phyloP scores from a whole-genome alignment of 257 asterid genomes.

The Ehretia macrophylla region DNA sequence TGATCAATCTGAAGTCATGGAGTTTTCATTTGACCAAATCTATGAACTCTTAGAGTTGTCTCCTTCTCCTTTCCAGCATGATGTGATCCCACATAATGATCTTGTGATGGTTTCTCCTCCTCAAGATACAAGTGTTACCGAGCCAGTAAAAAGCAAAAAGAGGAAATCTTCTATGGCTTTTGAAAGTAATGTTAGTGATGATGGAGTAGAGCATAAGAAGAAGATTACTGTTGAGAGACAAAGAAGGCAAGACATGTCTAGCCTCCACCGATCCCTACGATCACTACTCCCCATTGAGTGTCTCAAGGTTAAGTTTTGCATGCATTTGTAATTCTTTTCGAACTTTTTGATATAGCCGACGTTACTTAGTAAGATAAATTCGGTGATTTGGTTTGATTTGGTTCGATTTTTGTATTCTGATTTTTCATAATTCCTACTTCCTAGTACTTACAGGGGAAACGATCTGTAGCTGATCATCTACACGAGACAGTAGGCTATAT shows the following conservation, averaged over 20 bases:
- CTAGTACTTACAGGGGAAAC: conserved; percentile 39
- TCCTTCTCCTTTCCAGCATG: conserved; percentile 5
- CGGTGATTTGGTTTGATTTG: no score
- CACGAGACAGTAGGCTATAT: conserved; percentile 42
- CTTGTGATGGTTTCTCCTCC: background rate
- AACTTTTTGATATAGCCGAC: no score
- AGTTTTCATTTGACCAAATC: background rate
- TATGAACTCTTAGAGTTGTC: background rate
- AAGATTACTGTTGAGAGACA: conserved; percentile 43
- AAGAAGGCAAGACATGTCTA: conserved; percentile 57
- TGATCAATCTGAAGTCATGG: no score
- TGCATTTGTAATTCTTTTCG: background rate
- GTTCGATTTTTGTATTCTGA: background rate
- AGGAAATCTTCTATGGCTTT: background rate
- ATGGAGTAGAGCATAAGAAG: conserved; percentile 9
- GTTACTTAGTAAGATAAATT: no score
- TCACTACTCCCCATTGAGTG: conserved; percentile 48
- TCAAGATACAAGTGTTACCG: background rate
- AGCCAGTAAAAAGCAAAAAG: background rate
- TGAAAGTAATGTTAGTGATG: background rate
- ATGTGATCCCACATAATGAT: background rate
- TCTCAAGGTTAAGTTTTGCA: conserved; percentile 37
- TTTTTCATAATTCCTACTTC: background rate
- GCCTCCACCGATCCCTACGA: conserved; percentile 43
- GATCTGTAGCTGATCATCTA: conserved; percentile 41